Percentiles rank a stretch among this genome's conserved stretches.
Conservation (phyloP, 164 flowering plant genomes). For the Vitis rotundifolia region DNA sequence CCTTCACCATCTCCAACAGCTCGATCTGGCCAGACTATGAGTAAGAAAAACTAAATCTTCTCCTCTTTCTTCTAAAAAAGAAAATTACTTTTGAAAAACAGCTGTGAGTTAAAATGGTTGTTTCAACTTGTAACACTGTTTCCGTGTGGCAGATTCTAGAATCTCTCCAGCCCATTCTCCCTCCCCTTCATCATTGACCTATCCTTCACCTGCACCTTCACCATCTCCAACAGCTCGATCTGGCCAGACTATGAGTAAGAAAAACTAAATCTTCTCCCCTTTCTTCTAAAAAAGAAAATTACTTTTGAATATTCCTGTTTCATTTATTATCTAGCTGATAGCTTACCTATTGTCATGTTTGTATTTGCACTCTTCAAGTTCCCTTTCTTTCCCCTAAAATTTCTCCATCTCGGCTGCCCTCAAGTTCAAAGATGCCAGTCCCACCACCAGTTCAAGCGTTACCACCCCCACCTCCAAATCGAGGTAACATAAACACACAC, state of each 20-base stretch:
- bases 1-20: slow-evolving; percentile 33
- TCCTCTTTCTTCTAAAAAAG: too few relatives aligned
- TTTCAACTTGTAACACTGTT: slow-evolving; percentile 12
- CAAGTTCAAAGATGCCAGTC: slow-evolving; percentile 31
- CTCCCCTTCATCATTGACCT: slow-evolving; percentile 16
- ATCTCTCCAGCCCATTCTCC: slow-evolving; percentile 13
- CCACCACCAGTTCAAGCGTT: slow-evolving; percentile 42
- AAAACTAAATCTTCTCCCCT: not conserved
- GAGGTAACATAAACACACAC: slow-evolving; percentile 33
- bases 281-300: not conserved
- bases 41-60: slow-evolving; percentile 17
- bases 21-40: slow-evolving; percentile 17
- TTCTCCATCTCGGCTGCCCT: slow-evolving; percentile 35
- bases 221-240: slow-evolving; percentile 26
- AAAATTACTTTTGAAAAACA: not conserved
- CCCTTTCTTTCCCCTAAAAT: slow-evolving; percentile 30
- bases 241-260: slow-evolving; percentile 27
- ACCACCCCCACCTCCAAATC: slow-evolving; percentile 84
- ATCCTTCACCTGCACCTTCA: slow-evolving; percentile 32
- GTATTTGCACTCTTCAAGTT: slow-evolving; percentile 20
- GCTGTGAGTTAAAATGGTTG: not conserved
- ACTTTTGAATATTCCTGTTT: not conserved
- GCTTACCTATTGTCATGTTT: slow-evolving; percentile 13
- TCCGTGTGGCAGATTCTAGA: slow-evolving; percentile 27
- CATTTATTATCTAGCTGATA: not conserved